Evolutionary conservation across 352 stramenopile species (phyloP).

Genomic region (Pythium myriotylum): DNA sequence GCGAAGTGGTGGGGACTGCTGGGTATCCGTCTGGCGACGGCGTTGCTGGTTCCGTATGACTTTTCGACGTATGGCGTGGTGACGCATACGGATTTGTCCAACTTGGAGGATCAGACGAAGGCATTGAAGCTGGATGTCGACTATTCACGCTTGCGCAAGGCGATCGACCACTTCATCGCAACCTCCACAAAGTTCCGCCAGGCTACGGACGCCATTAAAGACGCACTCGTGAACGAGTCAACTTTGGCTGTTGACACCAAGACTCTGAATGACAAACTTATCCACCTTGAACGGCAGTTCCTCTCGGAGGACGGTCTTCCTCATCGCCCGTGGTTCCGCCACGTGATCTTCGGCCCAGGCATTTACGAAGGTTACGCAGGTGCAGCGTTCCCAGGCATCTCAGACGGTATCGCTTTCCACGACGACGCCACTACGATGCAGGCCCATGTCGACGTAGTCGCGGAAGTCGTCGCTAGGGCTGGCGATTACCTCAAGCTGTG

Average conservation of each 20-base stretch:
- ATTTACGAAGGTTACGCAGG: slow-evolving; percentile 53
- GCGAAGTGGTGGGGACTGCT: slow-evolving; percentile 42
- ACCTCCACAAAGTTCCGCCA: slow-evolving; percentile 39
- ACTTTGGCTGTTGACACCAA: slow-evolving; percentile 1
- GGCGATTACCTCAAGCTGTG: slow-evolving; percentile 32
- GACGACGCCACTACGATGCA: slow-evolving; percentile 38
- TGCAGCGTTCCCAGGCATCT: slow-evolving; percentile 48
- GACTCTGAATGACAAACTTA: slow-evolving; percentile 49
- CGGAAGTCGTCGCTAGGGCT: slow-evolving; percentile 33
- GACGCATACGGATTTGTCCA: slow-evolving; percentile 33
- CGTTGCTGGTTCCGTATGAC: slow-evolving; percentile 21
- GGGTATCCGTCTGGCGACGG: slow-evolving; percentile 38
- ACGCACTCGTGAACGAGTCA: too few species aligned
- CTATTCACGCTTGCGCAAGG: slow-evolving; percentile 32
- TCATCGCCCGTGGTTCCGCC: slow-evolving; percentile 56
- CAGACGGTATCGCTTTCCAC: slow-evolving; percentile 44
- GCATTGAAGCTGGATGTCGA: slow-evolving; percentile 33
- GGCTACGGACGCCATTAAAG: neutral
- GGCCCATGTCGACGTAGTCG: slow-evolving; percentile 44
- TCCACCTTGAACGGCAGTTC: slow-evolving; percentile 48
- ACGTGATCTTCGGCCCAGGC: slow-evolving; percentile 23
- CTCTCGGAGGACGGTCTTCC: slow-evolving; percentile 38
- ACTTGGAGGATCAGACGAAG: slow-evolving; percentile 31
- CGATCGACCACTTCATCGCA: slow-evolving; percentile 43
- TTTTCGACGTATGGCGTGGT: slow-evolving; percentile 25